phyloP scores from a whole-genome alignment of 108 stramenopile species.

The Nannochloropsis salina region DNA sequence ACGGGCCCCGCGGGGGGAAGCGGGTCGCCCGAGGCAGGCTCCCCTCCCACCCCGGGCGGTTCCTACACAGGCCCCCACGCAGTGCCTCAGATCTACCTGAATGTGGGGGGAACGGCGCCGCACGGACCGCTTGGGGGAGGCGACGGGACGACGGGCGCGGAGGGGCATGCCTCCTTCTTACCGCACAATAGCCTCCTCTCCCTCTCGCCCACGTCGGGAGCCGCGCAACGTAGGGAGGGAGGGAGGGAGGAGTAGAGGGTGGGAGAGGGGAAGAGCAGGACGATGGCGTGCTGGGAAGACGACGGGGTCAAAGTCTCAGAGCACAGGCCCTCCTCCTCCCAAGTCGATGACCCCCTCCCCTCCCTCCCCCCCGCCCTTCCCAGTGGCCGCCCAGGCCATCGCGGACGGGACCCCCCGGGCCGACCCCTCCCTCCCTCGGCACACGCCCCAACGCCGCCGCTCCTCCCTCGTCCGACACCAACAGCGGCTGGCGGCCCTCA shows the following conservation, averaged over 20 bases:
- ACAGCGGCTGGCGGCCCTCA: neutral
- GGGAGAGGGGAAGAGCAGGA: neutral
- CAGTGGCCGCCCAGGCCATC: neutral
- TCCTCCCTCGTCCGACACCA: neutral
- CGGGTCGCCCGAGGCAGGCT: neutral
- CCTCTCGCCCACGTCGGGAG: neutral
- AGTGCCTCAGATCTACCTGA: no score
- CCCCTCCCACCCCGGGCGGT: neutral
- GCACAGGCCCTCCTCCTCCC: neutral
- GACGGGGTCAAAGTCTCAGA: no score
- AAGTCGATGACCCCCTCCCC: neutral
- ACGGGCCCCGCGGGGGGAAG: neutral
- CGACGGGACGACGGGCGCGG: neutral
- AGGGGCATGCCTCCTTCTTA: neutral
- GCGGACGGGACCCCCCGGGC: neutral
- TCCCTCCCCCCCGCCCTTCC: neutral
- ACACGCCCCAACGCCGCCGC: neutral
- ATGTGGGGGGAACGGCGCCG: no score
- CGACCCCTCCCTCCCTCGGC: neutral
- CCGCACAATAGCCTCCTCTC: neutral
- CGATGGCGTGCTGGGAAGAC: neutral
- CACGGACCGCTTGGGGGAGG: no score
- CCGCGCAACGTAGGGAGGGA: slow-evolving; percentile 16
- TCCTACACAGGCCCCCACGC: no score
- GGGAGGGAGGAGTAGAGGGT: neutral